Evolutionary conservation across 441 rosid genomes (phyloP), one percentile per base, ranked within the genome.

Genomic region (Pelargonium cotyledonis): DNA sequence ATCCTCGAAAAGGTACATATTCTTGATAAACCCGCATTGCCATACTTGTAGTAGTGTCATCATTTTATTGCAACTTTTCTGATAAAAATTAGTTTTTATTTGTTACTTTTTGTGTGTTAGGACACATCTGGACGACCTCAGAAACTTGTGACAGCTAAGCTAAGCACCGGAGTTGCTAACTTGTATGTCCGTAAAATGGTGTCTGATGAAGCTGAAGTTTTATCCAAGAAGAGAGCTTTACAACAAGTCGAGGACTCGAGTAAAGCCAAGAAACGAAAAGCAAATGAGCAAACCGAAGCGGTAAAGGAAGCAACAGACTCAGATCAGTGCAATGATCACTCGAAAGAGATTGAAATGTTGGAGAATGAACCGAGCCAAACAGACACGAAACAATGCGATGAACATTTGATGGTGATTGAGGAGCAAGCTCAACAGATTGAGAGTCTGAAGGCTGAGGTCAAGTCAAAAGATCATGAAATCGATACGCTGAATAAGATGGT

Each of bases 51-150:
- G 41, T 38, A 38, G 41, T 38, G 41, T 38, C 41, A 38, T 8
- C 41, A 38, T 38, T 38, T 38, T 38, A 38, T 38, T 38, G 38
- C 4, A 2, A 31, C 38, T 31, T 31, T 4, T 31, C 31, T 29
- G 31, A 29, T 29, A 29, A 29, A 1, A 1, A 0, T 26, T 26
- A 21, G 23, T 21, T 1, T 0, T 21, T 4, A 29, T 29, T 29
- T 29, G 35, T 29, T 29, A 2, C 35, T 76, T 51, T 67, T 40
- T 5, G 65, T 63, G 2, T 76, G 68, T 8, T 77, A 92, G 98
- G 98, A 93, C 68, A 75, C 78, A 18, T 57, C 5, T 6, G 98
- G 96, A 16, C 80, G 80, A 65, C 78, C 78, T 2, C 95, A 91
- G 76, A 93, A 93, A 76, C 72, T 80, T 66, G 73, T 87, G 19